Evolutionary conservation across 257 asterid genomes (phyloP), one percentile per base, ranked within the genome.

Genomic region (Fraxinus anomala): DNA sequence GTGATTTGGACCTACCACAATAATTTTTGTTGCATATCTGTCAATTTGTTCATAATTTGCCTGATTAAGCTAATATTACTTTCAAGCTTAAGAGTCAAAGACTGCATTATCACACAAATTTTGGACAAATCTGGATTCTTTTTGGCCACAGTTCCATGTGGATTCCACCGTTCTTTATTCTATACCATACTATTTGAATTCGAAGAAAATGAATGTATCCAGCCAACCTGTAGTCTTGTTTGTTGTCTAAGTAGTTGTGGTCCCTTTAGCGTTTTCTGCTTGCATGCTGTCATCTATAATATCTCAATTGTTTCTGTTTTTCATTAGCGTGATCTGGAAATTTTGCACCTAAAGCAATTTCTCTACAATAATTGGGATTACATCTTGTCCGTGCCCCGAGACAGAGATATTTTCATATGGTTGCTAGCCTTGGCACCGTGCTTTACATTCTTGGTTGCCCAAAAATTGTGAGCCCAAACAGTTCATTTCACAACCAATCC

Each of bases 201-300:
- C 36, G 21, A 75, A 59, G 44, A 6, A 42, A 56, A 14, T 13
- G n/a, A 23, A 61, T 61, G 4, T 65, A 37, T 80, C 78, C 72
- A 76, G 81, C 74, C 76, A 78, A 80, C 74, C 77, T 73, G 83
- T 76, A 67, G 70, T 49, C 77, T 67, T 75, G 75, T 78, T 78
- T 31, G 37, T 79, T 75, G 6, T 23, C 71, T 47, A 80, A 51
- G 49, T 78, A 81, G 74, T 66, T 82, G 84, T 81, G 82, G 82
- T 6, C 76, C 85, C 82, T 77, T 68, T 10, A 23, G 65, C 61
- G 44, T 67, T 59, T 47, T 70, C 61, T 21, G 49, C 40, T 42
- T 42, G 37, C 33, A 4, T 79, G 76, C 67, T 76, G 69, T 47
- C 69, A 61, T 63, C 68, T 73, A 54, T 63, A 44, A 68, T 12